Evolutionary conservation across 495 filamentous ascomycete genomes (phyloP).

Genomic region (Penicillium lagena): DNA sequence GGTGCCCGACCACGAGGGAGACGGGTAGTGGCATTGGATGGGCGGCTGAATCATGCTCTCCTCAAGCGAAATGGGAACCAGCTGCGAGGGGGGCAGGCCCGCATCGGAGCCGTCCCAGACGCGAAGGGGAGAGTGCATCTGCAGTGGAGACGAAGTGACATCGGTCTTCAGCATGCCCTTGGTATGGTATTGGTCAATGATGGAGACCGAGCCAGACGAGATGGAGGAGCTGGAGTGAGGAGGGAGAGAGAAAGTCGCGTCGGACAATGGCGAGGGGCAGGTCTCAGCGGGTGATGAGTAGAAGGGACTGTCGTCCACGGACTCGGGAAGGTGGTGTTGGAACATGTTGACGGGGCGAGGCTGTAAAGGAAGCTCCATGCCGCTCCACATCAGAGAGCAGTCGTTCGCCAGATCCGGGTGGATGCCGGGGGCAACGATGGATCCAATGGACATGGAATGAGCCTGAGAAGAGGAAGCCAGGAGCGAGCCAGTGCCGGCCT

Average conservation of each 20-base stretch:
- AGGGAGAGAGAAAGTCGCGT: slow-evolving; percentile 30
- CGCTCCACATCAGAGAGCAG: slow-evolving; percentile 32
- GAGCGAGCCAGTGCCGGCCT: slow-evolving; percentile 17
- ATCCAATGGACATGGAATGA: slow-evolving; percentile 39
- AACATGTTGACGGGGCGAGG: slow-evolving; percentile 25
- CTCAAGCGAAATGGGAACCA: slow-evolving; percentile 29
- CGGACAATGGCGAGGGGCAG: slow-evolving; percentile 37
- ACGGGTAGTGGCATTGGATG: slow-evolving; percentile 28
- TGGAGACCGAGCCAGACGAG: slow-evolving; percentile 25
- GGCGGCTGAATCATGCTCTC: slow-evolving; percentile 32
- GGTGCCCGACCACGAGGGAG: slow-evolving; percentile 32
- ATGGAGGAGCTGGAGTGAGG: slow-evolving; percentile 32
- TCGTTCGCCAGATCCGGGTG: slow-evolving; percentile 34
- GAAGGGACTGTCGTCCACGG: slow-evolving; percentile 33
- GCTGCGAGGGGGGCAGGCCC: slow-evolving; percentile 20
- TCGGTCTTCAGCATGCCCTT: slow-evolving; percentile 29
- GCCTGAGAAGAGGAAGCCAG: slow-evolving; percentile 22
- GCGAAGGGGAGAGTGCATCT: slow-evolving; percentile 27
- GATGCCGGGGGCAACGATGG: slow-evolving; percentile 36
- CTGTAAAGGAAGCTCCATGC: slow-evolving; percentile 31
- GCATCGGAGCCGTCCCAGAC: slow-evolving; percentile 26
- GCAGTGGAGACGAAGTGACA: slow-evolving; percentile 30
- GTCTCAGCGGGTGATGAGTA: slow-evolving; percentile 38
- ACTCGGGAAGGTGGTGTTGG: slow-evolving; percentile 31
- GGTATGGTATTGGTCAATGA: slow-evolving; percentile 28